Evolutionary conservation across 768 basidiomycete species (phyloP).

Genomic region (Mrakia blollopis): DNA sequence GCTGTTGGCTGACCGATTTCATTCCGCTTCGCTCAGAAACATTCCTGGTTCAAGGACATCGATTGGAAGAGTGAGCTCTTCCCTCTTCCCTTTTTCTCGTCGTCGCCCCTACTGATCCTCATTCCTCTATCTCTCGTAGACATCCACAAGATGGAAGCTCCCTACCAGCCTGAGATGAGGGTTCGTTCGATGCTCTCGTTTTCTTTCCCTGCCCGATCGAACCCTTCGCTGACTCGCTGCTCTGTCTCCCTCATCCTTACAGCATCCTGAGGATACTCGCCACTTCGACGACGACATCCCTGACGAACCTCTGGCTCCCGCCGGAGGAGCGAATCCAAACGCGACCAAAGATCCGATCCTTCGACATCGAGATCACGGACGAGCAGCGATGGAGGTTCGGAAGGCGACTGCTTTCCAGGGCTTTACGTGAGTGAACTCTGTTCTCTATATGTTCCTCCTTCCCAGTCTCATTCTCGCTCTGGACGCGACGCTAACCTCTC

Average conservation of each 20-base stretch:
- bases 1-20: background rate
- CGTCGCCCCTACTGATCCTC: background rate
- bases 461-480: background rate
- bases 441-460: too few species aligned
- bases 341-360: conserved; percentile 85
- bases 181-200: conserved; percentile 68
- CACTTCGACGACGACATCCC: conserved; percentile 76
- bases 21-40: conserved; percentile 52
- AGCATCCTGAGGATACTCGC: conserved; percentile 74
- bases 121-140: conserved; percentile 38
- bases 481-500: background rate
- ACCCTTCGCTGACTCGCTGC: background rate
- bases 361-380: conserved; percentile 75
- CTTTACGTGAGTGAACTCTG: conserved; percentile 29
- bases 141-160: conserved; percentile 75
- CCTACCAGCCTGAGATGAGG: conserved; percentile 77
- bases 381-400: conserved; percentile 78
- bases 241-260: background rate
- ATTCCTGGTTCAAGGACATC: conserved; percentile 85
- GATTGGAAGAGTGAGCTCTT: conserved; percentile 62
- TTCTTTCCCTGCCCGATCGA: too few species aligned
- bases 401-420: conserved; percentile 51
- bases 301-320: conserved; percentile 51
- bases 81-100: too few species aligned
- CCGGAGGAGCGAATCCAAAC: conserved; percentile 64